A percentile compares a stretch with the other conserved stretches of the same genome.
phyloP scores from a whole-genome alignment of 2,329 filamentous ascomycete species.

The Trichoderma breve region DNA sequence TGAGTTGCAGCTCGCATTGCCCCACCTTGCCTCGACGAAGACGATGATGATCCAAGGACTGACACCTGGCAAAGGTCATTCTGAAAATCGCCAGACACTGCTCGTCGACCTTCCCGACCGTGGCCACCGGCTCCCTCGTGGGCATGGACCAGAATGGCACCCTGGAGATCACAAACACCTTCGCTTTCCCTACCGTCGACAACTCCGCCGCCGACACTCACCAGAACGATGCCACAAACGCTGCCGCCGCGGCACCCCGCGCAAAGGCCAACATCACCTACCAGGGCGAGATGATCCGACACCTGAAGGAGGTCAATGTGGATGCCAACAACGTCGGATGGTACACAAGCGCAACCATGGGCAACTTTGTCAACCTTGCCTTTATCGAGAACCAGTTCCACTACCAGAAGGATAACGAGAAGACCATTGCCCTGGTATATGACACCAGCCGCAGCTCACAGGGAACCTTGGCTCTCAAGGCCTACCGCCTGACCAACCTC shows the following conservation, averaged over 20 bases:
- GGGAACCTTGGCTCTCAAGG: constrained; percentile 82
- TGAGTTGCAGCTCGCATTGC: constrained; percentile 47
- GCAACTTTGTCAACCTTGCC: constrained; percentile 92
- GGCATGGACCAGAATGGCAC: constrained; percentile 84
- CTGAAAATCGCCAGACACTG: constrained; percentile 99
- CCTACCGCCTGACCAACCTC: constrained; percentile 80
- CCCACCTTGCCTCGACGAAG: constrained; percentile 35
- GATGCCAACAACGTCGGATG: constrained; percentile 97
- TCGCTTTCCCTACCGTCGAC: constrained; percentile 87
- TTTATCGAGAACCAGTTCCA: constrained; percentile 98
- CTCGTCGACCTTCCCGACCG: constrained; percentile 81
- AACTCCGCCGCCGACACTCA: constrained; percentile 68
- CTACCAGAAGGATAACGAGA: constrained; percentile 94
- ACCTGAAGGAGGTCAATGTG: constrained; percentile 94
- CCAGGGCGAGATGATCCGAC: constrained; percentile 95
- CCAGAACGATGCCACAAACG: constrained; percentile 70
- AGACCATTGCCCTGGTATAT: constrained; percentile 85
- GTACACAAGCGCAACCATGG: constrained; percentile 99
- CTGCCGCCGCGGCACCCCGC: constrained; percentile 84
- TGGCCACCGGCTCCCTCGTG: constrained; percentile 84
- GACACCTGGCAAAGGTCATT: constrained; percentile 62
- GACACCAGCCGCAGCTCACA: constrained; percentile 94
- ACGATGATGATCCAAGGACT: constrained; percentile 21
- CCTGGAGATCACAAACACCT: constrained; percentile 90
- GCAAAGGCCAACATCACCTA: constrained; percentile 87